These are phyloP conservation scores for Phaeosphaeria sp. DNA, from an alignment of 2,329 filamentous ascomycete species.

Conservation along the genomic window DNA sequence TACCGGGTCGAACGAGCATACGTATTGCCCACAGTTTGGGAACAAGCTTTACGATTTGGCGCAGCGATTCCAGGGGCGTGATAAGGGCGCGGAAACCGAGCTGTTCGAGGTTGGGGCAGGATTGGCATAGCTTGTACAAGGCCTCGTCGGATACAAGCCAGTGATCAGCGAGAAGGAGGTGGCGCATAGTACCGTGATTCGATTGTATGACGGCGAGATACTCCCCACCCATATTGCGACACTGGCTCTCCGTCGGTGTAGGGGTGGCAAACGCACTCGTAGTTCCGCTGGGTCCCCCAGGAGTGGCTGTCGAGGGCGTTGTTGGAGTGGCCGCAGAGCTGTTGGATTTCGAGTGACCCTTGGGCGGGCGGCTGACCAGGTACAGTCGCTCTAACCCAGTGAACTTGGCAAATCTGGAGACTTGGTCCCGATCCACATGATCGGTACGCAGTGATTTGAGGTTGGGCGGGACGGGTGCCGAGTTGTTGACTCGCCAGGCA, in stretches of 20 bases:
- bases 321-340: conserved; percentile 38
- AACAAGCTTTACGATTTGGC: conserved; percentile 44
- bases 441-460: conserved; percentile 60
- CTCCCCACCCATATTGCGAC: conserved; percentile 48
- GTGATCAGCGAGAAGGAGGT: conserved; percentile 63
- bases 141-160: conserved; percentile 61
- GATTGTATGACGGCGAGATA: conserved; percentile 61
- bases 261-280: conserved; percentile 29
- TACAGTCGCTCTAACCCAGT: conserved; percentile 60
- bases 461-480: conserved; percentile 34
- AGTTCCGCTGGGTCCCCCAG: conserved; percentile 22
- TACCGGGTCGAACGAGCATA: conserved; percentile 42
- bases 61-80: conserved; percentile 52
- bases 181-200: conserved; percentile 59
- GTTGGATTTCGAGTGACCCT: conserved; percentile 27
- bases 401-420: conserved; percentile 52
- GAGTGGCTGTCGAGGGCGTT: conserved; percentile 34
- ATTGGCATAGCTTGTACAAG: conserved; percentile 59
- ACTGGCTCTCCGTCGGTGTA: conserved; percentile 33
- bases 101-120: conserved; percentile 66
- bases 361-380: conserved; percentile 53
- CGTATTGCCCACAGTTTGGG: conserved; percentile 52
- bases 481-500: conserved; percentile 55
- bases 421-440: conserved; percentile 53
- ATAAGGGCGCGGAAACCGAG: conserved; percentile 64